phyloP scores from a whole-genome alignment of 768 basidiomycete species.

The Psilocybe tampanensis region DNA sequence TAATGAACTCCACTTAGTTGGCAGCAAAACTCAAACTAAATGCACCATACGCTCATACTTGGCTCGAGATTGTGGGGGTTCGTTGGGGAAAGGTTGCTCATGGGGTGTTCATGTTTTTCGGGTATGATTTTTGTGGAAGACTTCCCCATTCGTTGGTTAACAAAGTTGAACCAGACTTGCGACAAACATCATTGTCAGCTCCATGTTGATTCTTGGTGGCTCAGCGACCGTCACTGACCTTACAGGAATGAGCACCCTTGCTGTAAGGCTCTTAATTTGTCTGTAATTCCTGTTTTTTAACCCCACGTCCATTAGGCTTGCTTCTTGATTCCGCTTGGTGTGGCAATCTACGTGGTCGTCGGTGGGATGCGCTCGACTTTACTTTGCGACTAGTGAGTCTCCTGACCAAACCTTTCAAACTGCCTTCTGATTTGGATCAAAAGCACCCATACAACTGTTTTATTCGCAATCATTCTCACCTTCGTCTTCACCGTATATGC shows the following conservation, averaged over 20 bases:
- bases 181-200: conserved; percentile 91
- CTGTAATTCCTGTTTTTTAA: neutral
- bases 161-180: conserved; percentile 51
- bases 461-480: conserved; percentile 83
- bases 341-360: conserved; percentile 85
- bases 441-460: conserved; percentile 85
- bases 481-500: conserved; percentile 82
- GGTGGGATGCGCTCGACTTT: conserved; percentile 88
- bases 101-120: conserved; percentile 87
- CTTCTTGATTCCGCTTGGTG: conserved; percentile 88
- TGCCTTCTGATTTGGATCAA: neutral
- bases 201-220: conserved; percentile 78
- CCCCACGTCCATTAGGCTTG: conserved; percentile 55
- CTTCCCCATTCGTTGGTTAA: neutral
- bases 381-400: conserved; percentile 79
- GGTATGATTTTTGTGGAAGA: conserved; percentile 38
- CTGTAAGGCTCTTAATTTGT: conserved; percentile 42
- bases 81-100: conserved; percentile 86
- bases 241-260: conserved; percentile 89
- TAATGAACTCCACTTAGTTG: conserved; percentile 44
- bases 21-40: conserved; percentile 92
- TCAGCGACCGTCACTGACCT: conserved; percentile 87
- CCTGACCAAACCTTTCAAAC: neutral
- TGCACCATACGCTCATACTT: conserved; percentile 87
- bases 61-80: conserved; percentile 81